These are phyloP conservation scores for Pseudoperonospora humuli DNA, from an alignment of 352 stramenopile species.

Conservation along the genomic window DNA sequence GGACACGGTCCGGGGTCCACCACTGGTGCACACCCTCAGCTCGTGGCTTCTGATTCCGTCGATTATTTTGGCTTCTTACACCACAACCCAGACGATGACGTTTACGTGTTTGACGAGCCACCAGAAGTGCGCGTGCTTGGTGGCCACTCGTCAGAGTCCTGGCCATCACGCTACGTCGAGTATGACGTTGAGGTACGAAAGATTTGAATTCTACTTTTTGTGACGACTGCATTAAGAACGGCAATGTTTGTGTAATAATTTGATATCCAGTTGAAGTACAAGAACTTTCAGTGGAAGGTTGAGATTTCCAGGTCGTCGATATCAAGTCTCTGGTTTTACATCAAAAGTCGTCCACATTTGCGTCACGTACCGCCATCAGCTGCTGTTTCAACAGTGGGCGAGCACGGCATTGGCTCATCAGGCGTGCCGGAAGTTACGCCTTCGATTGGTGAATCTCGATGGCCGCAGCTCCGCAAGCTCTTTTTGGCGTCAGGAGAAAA, in stretches of 20 bases:
- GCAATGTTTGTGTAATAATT: neutral
- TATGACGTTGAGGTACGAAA: conserved; percentile 69
- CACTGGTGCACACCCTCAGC: conserved; percentile 6
- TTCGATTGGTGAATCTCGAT: conserved; percentile 13
- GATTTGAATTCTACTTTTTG: neutral
- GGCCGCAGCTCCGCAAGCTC: conserved; percentile 72
- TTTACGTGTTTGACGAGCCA: conserved; percentile 68
- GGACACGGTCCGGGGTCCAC: conserved; percentile 24
- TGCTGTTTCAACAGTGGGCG: conserved; percentile 7
- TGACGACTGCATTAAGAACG: neutral
- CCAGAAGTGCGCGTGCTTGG: conserved; percentile 51
- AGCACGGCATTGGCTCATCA: conserved; percentile 18
- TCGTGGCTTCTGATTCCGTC: conserved; percentile 15
- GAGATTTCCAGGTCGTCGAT: conserved; percentile 78
- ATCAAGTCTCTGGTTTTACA: conserved; percentile 81
- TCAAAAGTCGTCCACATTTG: conserved; percentile 72
- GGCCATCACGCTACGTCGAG: conserved; percentile 77
- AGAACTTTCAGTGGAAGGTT: conserved; percentile 74
- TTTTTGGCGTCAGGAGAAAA: conserved; percentile 75
- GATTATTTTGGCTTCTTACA: conserved; percentile 48
- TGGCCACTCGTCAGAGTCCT: conserved; percentile 66
- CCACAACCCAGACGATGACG: conserved; percentile 51
- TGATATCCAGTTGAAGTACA: conserved; percentile 46
- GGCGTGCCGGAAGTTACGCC: conserved; percentile 18
- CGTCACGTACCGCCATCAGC: conserved; percentile 25